Evolutionary conservation across 2,329 filamentous ascomycete genomes (phyloP).

Genomic region (Neobulgaria alba): DNA sequence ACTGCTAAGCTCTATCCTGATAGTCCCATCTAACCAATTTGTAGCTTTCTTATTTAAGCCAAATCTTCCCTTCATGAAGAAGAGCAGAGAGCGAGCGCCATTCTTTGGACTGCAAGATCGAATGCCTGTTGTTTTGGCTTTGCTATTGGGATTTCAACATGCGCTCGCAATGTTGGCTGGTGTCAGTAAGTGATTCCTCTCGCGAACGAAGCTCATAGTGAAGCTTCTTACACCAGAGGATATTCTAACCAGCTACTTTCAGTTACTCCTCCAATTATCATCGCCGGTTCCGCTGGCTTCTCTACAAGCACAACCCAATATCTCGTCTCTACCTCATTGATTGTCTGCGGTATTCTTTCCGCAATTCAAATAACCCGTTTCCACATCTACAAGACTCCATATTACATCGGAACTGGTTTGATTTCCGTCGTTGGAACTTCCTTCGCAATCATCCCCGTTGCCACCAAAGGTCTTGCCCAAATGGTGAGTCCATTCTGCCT

Average conservation of each 20-base stretch:
- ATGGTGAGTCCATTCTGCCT: constrained; percentile 38
- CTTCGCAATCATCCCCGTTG: constrained; percentile 68
- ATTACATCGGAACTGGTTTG: constrained; percentile 70
- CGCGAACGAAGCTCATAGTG: no score
- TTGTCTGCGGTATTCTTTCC: constrained; percentile 69
- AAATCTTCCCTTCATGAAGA: constrained; percentile 75
- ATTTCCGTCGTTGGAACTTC: constrained; percentile 74
- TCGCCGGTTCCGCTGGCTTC: constrained; percentile 51
- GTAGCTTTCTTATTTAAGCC: constrained; percentile 60
- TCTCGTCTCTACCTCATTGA: constrained; percentile 48
- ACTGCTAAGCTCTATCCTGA: not conserved
- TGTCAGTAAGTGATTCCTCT: no score
- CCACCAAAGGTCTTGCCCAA: constrained; percentile 61
- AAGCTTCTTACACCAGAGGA: no score
- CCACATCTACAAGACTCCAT: constrained; percentile 60
- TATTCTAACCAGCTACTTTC: no score
- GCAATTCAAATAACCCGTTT: constrained; percentile 71
- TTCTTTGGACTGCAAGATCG: constrained; percentile 78
- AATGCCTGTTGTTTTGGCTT: constrained; percentile 66
- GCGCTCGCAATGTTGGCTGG: constrained; percentile 64
- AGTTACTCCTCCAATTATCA: constrained; percentile 71
- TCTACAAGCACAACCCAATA: constrained; percentile 56
- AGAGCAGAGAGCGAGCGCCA: constrained; percentile 48
- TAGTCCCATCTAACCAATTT: not conserved
- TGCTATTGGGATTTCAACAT: constrained; percentile 73